Evolutionary conservation across 2,329 filamentous ascomycete genomes (phyloP), one percentile per base, ranked within the genome.

Genomic region (Beauveria caledonica): DNA sequence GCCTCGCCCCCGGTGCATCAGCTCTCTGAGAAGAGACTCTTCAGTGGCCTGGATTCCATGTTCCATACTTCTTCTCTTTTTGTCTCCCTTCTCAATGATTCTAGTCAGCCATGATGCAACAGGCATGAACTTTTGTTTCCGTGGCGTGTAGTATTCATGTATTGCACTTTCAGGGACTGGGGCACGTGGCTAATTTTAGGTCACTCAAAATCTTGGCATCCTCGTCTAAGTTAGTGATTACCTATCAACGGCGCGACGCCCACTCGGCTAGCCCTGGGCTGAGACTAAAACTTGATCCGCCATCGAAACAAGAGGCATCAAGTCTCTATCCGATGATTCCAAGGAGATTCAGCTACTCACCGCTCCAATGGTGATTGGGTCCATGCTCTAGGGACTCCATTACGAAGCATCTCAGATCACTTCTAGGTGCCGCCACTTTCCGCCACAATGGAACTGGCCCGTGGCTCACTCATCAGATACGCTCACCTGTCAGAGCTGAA

Each of bases 391-490:
- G 7, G 19, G 9, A 21, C 55, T 48, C 55, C 55, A 58, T 58
- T 21, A 21, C 40, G 23, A 33, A 25, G 21, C 44, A 58, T 58
- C 55, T 42, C 50, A 58, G 55, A 58, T 58, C 55, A 15, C 55
- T 11, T 40, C 44, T 33, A 42, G 23, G 45, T 39, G 21, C 40
- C 55, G 55, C 55, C 55, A 58, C 55, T 25, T 40, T 19, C 29
- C 45, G 40, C 27, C 40, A 52, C 50, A 17, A 39, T 23, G 11
- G 19, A 39, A 25, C 19, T 25, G 21, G 50, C 33, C 13, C 45
- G 39, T 39, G 17, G 17, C 50, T 52, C 50, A 39, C 33, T 10
- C 48, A 50, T 10, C 48, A 50, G 17, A 50, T 33, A 25, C 25
- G 48, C 48, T 50, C 50, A 52, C 19, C 36, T 53, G 50, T 53